Percentiles rank a stretch among this genome's conserved stretches.
Conservation (phyloP, 129 eudicot species). For the Chrysanthemum makinoi region DNA sequence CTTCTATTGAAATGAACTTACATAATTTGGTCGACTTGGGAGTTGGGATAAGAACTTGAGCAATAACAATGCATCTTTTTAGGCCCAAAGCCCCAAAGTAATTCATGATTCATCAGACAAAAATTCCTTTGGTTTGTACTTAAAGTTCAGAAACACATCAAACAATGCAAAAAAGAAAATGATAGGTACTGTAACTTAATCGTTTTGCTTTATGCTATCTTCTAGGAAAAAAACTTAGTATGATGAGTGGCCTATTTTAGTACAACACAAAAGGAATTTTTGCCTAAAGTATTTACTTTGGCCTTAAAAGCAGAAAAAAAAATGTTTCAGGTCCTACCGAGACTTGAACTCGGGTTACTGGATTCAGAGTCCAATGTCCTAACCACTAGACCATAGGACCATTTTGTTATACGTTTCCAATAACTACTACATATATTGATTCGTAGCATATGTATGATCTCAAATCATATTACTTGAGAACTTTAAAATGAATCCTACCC, state of each 20-base stretch:
- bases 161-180: too few species aligned
- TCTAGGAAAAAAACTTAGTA: background rate
- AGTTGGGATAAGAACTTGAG: too few species aligned
- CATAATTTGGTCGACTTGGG: too few species aligned
- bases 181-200: too few species aligned
- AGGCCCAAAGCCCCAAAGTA: too few species aligned
- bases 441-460: too few species aligned
- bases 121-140: too few species aligned
- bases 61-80: too few species aligned
- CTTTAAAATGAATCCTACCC: background rate
- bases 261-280: background rate
- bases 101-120: too few species aligned
- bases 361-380: constrained; percentile 95
- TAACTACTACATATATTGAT: background rate
- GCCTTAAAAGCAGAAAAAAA: background rate
- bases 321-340: constrained; percentile 58
- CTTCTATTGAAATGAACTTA: background rate
- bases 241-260: background rate
- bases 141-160: too few species aligned
- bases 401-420: background rate
- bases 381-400: constrained; percentile 76
- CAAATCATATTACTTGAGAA: background rate
- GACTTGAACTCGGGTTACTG: constrained; percentile 97
- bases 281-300: constrained; percentile 2
- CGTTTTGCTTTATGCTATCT: background rate